These are phyloP conservation scores for Pseudocercospora vitis DNA, from an alignment of 2,329 filamentous ascomycete genomes.

Conservation along the genomic window DNA sequence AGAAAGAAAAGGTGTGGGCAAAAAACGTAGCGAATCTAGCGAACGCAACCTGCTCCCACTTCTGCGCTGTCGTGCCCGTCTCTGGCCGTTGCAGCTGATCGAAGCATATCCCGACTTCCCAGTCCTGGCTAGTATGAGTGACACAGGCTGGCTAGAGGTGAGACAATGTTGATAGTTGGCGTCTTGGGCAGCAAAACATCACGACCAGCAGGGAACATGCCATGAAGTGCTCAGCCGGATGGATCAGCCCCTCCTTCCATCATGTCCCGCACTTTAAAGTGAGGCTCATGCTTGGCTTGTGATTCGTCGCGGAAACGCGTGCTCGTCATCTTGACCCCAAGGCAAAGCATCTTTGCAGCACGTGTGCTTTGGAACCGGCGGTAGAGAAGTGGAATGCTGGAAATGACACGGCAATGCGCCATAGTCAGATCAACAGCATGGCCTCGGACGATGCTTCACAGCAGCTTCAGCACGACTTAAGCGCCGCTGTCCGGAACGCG, in stretches of 20 bases:
- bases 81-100: conserved; percentile 6
- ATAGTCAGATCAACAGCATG: conserved; percentile 19
- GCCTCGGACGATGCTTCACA: conserved; percentile 33
- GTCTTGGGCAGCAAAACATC: conserved; percentile 11
- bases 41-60: background rate
- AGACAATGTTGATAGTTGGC: conserved; percentile 10
- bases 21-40: conserved; percentile 24
- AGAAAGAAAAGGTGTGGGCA: conserved; percentile 33
- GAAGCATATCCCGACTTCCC: conserved; percentile 6
- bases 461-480: conserved; percentile 49
- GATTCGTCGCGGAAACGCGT: conserved; percentile 4
- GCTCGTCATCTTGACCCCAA: background rate
- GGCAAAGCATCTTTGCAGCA: background rate
- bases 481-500: conserved; percentile 41
- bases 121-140: conserved; percentile 8
- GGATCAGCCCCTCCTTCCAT: background rate
- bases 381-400: too few species aligned
- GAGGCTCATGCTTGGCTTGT: background rate
- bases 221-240: conserved; percentile 1
- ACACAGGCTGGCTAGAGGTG: conserved; percentile 7
- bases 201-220: background rate
- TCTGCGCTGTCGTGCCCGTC: background rate
- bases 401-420: conserved; percentile 7
- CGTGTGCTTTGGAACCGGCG: background rate
- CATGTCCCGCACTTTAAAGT: background rate